phyloP scores from a whole-genome alignment of 305 asterid genomes.

The Andrographis paniculata region DNA sequence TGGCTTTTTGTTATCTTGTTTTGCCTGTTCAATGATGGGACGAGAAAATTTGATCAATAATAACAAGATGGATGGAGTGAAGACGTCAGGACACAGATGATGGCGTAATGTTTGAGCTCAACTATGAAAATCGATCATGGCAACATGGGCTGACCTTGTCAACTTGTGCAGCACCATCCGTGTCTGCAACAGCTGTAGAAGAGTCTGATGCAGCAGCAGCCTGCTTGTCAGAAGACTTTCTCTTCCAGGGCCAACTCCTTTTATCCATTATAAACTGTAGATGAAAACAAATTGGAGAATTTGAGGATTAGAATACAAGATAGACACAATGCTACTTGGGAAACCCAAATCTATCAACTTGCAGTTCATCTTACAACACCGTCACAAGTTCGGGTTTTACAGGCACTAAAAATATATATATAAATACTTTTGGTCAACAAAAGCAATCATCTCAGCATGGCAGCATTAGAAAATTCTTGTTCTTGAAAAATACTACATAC shows the following conservation, averaged over 20 bases:
- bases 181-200: constrained; percentile 35
- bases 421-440: constrained; percentile 7
- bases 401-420: not conserved
- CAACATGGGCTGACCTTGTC: constrained; percentile 46
- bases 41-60: not conserved
- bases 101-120: not conserved
- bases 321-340: not conserved
- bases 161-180: constrained; percentile 30
- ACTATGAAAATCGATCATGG: constrained; percentile 1
- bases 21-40: constrained; percentile 29
- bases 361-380: not conserved
- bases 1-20: constrained; percentile 69
- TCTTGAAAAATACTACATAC: constrained; percentile 6
- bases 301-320: too few species aligned
- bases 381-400: not conserved
- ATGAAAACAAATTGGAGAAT: constrained; percentile 7
- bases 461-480: not conserved
- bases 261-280: constrained; percentile 60
- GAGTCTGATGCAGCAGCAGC: constrained; percentile 37
- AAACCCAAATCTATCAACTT: too few species aligned
- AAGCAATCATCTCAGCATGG: constrained; percentile 1
- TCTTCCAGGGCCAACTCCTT: constrained; percentile 99
- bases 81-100: not conserved
- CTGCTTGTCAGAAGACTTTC: constrained; percentile 79
- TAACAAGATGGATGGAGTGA: not conserved